A percentile compares a stretch with the other conserved stretches of the same genome.
Conservation (phyloP, 257 asterid species). For the Nicotiana benthamiana region DNA sequence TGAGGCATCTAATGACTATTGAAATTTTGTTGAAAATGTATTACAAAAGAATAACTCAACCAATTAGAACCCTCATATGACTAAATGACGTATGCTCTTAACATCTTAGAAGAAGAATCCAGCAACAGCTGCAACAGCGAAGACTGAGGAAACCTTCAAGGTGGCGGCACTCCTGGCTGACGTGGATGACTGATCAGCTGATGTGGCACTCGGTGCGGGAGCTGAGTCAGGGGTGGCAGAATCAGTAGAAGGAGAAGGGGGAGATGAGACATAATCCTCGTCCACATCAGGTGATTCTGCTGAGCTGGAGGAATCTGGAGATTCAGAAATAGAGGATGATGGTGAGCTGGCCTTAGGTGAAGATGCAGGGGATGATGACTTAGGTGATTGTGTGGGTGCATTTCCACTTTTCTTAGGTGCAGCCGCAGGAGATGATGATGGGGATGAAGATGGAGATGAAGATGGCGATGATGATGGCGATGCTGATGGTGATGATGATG, state of each 20-base stretch:
- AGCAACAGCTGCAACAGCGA: constrained; percentile 32
- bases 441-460: constrained; percentile 16
- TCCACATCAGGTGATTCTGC: constrained; percentile 12
- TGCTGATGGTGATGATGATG: not conserved
- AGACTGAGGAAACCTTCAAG: constrained; percentile 36
- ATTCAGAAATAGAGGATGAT: not conserved
- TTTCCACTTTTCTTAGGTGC: not conserved
- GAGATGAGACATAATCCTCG: constrained; percentile 25
- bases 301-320: not conserved
- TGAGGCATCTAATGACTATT: not conserved
- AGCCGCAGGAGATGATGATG: constrained; percentile 1
- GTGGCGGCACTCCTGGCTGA: constrained; percentile 23
- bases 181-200: constrained; percentile 13
- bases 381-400: constrained; percentile 1
- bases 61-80: not conserved
- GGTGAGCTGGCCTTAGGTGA: constrained; percentile 10
- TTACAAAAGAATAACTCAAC: not conserved
- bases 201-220: constrained; percentile 26
- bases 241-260: constrained; percentile 29
- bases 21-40: not conserved
- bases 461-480: not conserved
- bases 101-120: constrained; percentile 31
- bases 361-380: constrained; percentile 11
- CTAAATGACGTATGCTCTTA: not conserved
- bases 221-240: constrained; percentile 8